These are phyloP conservation scores for Leccinum ochraceum DNA, from an alignment of 768 basidiomycete species.

Conservation along the genomic window DNA sequence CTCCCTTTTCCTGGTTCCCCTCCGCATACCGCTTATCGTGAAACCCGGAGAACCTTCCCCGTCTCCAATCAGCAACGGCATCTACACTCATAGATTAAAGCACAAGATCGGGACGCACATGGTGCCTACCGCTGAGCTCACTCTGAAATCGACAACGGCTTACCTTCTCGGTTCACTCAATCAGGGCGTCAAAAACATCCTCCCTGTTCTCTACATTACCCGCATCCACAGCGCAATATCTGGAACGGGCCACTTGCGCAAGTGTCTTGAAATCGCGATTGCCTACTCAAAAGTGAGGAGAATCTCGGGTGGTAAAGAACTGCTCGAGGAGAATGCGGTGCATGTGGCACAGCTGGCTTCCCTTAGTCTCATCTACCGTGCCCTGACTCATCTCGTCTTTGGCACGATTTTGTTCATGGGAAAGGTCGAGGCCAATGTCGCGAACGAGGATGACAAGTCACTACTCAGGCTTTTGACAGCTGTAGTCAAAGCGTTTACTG, in stretches of 20 bases:
- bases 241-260: constrained; percentile 57
- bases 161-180: constrained; percentile 62
- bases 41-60: constrained; percentile 41
- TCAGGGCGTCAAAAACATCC: constrained; percentile 65
- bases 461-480: constrained; percentile 68
- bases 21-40: constrained; percentile 52
- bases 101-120: constrained; percentile 76
- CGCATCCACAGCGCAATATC: constrained; percentile 64
- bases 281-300: constrained; percentile 62
- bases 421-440: constrained; percentile 56
- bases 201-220: constrained; percentile 76
- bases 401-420: constrained; percentile 61
- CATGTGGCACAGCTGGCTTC: constrained; percentile 68
- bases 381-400: constrained; percentile 62
- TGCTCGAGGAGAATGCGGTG: constrained; percentile 55
- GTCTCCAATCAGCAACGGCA: constrained; percentile 58
- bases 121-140: constrained; percentile 76
- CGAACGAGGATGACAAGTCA: constrained; percentile 47
- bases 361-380: constrained; percentile 63
- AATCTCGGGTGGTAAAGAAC: constrained; percentile 50
- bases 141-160: constrained; percentile 56
- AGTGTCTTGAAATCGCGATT: constrained; percentile 64
- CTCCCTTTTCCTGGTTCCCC: constrained; percentile 74
- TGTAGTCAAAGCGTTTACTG: constrained; percentile 67
- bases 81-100: constrained; percentile 73